Evolutionary conservation across 768 basidiomycete genomes (phyloP), one percentile per base, ranked within the genome.

Genomic region (Leccinum truebloodii): DNA sequence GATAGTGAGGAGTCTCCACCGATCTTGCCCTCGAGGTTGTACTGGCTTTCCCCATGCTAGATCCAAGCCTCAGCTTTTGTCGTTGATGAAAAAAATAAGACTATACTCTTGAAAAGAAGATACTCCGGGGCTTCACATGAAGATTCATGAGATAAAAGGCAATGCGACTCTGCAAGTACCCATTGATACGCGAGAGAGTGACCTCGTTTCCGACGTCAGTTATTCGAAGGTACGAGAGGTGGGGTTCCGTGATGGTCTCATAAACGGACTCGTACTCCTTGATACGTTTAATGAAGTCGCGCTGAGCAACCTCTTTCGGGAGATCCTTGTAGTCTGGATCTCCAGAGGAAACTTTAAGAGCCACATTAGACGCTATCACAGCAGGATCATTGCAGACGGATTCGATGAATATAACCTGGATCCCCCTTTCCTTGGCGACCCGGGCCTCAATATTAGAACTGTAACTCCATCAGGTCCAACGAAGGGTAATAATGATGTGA

Each of bases 101-200:
- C 54, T 88, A 68, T 69, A 98, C 96, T 67, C 97, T 78, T 5
- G 97, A 98, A 61, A 99, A 84, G 76, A 94, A 99, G 62, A 99
- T 98, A 71, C 89, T 94, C 59, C 97, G 83, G 6, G 97, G 96
- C 68, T 97, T 97, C 66, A 99, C 79, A 75, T 99, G 97, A 67
- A 98, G 74, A 73, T 98, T 98, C 95, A 98, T 98, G 57, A 99
- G 81, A 75, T 95, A 99, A 77, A 96, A 99, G 20, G 94, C 96
- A 65, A 99, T 94, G 37, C 97, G 89, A 81, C 93, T 94, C 70
- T 95, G 94, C 61, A 99, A 77, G 70, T 99, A 99, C 14, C 95
- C 95, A 69, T 95, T 86, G 57, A 99, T 98, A 64, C 88, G 81
- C 55, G 85, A 88, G 52, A 94, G 82, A 0, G 86, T 92, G 57